Evolutionary conservation across 495 filamentous ascomycete species (phyloP).

Genomic region (Aspergillus coremiiformis): DNA sequence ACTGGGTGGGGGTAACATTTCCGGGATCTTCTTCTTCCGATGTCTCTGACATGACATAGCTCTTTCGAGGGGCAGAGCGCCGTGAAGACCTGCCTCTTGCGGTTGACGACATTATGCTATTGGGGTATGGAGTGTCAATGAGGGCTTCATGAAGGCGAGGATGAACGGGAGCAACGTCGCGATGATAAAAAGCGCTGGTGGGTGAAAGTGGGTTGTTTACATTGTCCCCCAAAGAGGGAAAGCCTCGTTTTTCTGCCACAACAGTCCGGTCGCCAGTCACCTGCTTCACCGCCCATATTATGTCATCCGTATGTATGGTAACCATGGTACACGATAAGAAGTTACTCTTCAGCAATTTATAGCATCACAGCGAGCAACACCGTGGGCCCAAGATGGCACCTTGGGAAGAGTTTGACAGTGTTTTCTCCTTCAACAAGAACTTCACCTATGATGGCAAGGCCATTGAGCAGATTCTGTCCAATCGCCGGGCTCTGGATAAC

Average conservation of each 20-base stretch:
- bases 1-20: slow-evolving; percentile 43
- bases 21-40: slow-evolving; percentile 61
- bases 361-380: not conserved
- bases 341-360: not conserved
- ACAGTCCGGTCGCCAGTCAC: slow-evolving; percentile 12
- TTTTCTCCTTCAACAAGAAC: slow-evolving; percentile 56
- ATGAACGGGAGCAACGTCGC: slow-evolving; percentile 11
- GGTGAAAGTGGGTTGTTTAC: slow-evolving; percentile 43
- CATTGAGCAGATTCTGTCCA: slow-evolving; percentile 51
- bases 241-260: slow-evolving; percentile 33
- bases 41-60: slow-evolving; percentile 62
- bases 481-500: slow-evolving; percentile 56
- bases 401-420: slow-evolving; percentile 52
- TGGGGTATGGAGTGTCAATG: slow-evolving; percentile 11
- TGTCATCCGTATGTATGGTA: slow-evolving; percentile 4
- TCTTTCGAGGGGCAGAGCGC: slow-evolving; percentile 61
- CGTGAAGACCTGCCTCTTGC: slow-evolving; percentile 70
- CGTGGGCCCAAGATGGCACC: slow-evolving; percentile 26
- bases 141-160: slow-evolving; percentile 27
- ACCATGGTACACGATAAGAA: not conserved
- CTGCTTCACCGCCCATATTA: slow-evolving; percentile 20
- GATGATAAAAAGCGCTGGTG: slow-evolving; percentile 17
- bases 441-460: slow-evolving; percentile 53
- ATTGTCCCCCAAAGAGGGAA: slow-evolving; percentile 32
- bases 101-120: slow-evolving; percentile 44